Conservation (phyloP, 2,329 filamentous ascomycete genomes). For the Colletotrichum australisinense region DNA sequence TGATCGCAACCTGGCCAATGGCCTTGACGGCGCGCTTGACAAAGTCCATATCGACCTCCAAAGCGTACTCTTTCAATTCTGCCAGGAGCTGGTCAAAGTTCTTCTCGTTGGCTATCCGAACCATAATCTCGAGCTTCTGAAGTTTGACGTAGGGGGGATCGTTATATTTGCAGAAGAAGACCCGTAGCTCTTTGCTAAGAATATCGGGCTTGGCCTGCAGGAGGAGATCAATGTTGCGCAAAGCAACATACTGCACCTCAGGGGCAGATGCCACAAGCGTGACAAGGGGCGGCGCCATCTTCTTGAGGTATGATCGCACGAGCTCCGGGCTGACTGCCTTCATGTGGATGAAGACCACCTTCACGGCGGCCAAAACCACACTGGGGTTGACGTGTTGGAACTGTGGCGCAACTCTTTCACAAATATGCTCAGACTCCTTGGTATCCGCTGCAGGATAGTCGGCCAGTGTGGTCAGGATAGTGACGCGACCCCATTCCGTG, state of each 20-base stretch:
- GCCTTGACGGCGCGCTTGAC: slow-evolving; percentile 93
- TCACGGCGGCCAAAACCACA: slow-evolving; percentile 96
- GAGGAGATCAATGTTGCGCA: slow-evolving; percentile 95
- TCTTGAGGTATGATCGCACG: slow-evolving; percentile 89
- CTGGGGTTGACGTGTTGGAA: slow-evolving; percentile 99
- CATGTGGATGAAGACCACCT: slow-evolving; percentile 98
- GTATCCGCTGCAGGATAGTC: slow-evolving; percentile 88
- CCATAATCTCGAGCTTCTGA: slow-evolving; percentile 98
- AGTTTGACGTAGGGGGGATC: slow-evolving; percentile 98
- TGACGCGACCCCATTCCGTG: slow-evolving; percentile 97
- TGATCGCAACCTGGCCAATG: slow-evolving; percentile 98
- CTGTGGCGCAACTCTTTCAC: slow-evolving; percentile 93
- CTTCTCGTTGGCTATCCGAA: slow-evolving; percentile 96
- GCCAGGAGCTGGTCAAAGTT: slow-evolving; percentile 96
- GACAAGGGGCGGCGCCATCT: slow-evolving; percentile 96
- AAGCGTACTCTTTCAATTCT: slow-evolving; percentile 95
- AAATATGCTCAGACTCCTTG: slow-evolving; percentile 98
- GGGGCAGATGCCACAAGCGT: slow-evolving; percentile 95
- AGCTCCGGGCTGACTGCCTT: slow-evolving; percentile 81
- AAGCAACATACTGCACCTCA: slow-evolving; percentile 96
- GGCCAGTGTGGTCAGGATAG: slow-evolving; percentile 88
- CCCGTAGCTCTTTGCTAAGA: slow-evolving; percentile 94
- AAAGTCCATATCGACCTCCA: slow-evolving; percentile 99
- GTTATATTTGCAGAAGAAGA: slow-evolving; percentile 99
- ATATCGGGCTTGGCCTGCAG: slow-evolving; percentile 97